Evolutionary conservation across 2,329 filamentous ascomycete species (phyloP).

Genomic region (Colletotrichum salicis): DNA sequence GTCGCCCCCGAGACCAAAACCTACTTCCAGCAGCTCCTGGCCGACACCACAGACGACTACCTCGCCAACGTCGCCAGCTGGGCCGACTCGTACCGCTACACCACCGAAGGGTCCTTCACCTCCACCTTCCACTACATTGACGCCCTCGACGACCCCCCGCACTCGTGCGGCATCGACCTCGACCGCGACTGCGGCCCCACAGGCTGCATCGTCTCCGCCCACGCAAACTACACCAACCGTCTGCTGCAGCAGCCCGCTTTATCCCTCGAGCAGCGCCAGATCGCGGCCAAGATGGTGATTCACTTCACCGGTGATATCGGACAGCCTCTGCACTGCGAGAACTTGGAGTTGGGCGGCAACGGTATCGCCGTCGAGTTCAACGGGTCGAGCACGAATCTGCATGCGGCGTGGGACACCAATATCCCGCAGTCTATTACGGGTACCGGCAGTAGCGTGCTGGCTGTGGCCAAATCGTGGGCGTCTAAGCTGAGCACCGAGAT

Average conservation of each 20-base stretch:
- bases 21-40: slow-evolving; percentile 44
- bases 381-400: slow-evolving; percentile 64
- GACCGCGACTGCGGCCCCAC: slow-evolving; percentile 36
- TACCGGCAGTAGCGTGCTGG: slow-evolving; percentile 48
- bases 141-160: slow-evolving; percentile 34
- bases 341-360: slow-evolving; percentile 36
- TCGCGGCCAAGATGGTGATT: slow-evolving; percentile 38
- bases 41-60: slow-evolving; percentile 56
- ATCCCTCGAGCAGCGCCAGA: slow-evolving; percentile 36
- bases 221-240: slow-evolving; percentile 40
- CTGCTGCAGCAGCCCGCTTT: slow-evolving; percentile 56
- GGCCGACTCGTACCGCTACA: slow-evolving; percentile 38
- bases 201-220: slow-evolving; percentile 36
- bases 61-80: slow-evolving; percentile 57
- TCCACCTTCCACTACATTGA: slow-evolving; percentile 37
- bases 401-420: slow-evolving; percentile 69
- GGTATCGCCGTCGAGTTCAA: slow-evolving; percentile 63
- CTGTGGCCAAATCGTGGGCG: slow-evolving; percentile 53
- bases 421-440: slow-evolving; percentile 61
- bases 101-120: slow-evolving; percentile 37
- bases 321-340: slow-evolving; percentile 37
- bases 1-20: slow-evolving; percentile 50
- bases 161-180: slow-evolving; percentile 34
- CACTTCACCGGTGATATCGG: slow-evolving; percentile 36
- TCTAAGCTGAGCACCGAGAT: slow-evolving; percentile 47